phyloP scores from a whole-genome alignment of 140 eudicot genomes.

The Stevia rebaudiana region DNA sequence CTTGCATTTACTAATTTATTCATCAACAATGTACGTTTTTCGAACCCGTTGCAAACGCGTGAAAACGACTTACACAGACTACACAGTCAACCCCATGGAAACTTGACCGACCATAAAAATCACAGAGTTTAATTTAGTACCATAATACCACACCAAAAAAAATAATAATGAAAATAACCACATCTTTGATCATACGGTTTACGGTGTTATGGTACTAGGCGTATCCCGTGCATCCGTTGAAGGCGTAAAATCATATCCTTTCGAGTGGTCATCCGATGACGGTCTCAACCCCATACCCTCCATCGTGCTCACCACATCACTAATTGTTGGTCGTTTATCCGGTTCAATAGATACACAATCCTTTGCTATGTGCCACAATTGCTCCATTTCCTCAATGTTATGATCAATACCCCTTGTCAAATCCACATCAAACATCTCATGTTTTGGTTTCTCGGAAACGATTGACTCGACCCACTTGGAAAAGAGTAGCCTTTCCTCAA shows the following conservation, averaged over 20 bases:
- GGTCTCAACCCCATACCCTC: neutral
- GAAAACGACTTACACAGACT: too few relatives aligned
- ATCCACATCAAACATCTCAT: constrained; percentile 73
- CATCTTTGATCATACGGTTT: too few relatives aligned
- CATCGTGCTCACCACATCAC: constrained; percentile 60
- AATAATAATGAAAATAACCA: too few relatives aligned
- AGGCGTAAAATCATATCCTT: neutral
- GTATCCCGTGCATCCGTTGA: neutral
- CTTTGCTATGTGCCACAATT: constrained; percentile 64
- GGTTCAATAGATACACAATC: constrained; percentile 63
- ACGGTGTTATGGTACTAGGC: neutral
- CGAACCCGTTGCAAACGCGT: too few relatives aligned
- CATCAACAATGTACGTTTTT: too few relatives aligned
- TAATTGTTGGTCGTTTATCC: constrained; percentile 69
- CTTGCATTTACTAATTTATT: too few relatives aligned
- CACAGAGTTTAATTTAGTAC: too few relatives aligned
- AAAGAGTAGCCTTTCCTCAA: constrained; percentile 51
- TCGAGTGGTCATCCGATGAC: neutral
- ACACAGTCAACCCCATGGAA: too few relatives aligned
- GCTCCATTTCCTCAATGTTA: constrained; percentile 71
- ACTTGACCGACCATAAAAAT: too few relatives aligned
- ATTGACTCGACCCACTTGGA: constrained; percentile 80
- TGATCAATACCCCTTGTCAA: constrained; percentile 65
- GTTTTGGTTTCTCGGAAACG: constrained; percentile 66
- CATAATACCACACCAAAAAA: too few relatives aligned